A percentile compares a stretch with the other conserved stretches of the same genome.
Evolutionary conservation across 2,329 filamentous ascomycete genomes (phyloP).

Genomic region (Hypoxylon sp.): DNA sequence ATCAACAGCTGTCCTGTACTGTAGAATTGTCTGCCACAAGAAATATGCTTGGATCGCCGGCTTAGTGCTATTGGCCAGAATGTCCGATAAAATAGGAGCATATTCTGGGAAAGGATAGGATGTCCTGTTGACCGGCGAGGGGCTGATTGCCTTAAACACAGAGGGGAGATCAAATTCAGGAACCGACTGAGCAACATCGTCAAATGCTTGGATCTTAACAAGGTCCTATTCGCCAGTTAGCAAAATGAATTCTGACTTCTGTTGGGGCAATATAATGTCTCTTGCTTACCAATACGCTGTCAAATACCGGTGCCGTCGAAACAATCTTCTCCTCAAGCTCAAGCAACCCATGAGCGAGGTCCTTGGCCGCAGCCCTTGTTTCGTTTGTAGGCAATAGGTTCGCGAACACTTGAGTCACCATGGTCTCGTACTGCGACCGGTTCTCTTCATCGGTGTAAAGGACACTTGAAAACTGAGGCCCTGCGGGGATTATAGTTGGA

Average conservation of each 20-base stretch:
- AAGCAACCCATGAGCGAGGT: constrained; percentile 20
- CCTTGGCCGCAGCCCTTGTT: constrained; percentile 11
- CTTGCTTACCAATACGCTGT: neutral
- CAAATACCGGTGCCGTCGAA: neutral
- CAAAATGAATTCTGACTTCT: neutral
- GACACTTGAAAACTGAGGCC: neutral
- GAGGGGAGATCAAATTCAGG: constrained; percentile 30
- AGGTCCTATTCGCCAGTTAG: constrained; percentile 17
- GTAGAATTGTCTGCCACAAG: constrained; percentile 23
- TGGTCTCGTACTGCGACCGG: constrained; percentile 8
- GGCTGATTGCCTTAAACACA: constrained; percentile 15
- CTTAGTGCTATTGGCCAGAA: constrained; percentile 22
- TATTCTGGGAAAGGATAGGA: constrained; percentile 15
- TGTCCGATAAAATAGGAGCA: constrained; percentile 21
- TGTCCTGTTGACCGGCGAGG: constrained; percentile 21
- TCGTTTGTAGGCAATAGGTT: constrained; percentile 20
- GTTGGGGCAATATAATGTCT: neutral
- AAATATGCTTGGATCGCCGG: constrained; percentile 29
- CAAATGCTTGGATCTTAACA: neutral
- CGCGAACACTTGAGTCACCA: constrained; percentile 10
- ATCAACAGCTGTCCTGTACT: constrained; percentile 3
- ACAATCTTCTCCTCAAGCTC: constrained; percentile 20
- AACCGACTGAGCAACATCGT: constrained; percentile 21
- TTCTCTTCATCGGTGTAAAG: constrained; percentile 13
- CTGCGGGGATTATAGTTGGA: constrained; percentile 6